Percentiles rank a stretch among this genome's conserved stretches.
Evolutionary conservation across 176 grass and related monocot genomes (phyloP).

Genomic region (Paspalum vaginatum): DNA sequence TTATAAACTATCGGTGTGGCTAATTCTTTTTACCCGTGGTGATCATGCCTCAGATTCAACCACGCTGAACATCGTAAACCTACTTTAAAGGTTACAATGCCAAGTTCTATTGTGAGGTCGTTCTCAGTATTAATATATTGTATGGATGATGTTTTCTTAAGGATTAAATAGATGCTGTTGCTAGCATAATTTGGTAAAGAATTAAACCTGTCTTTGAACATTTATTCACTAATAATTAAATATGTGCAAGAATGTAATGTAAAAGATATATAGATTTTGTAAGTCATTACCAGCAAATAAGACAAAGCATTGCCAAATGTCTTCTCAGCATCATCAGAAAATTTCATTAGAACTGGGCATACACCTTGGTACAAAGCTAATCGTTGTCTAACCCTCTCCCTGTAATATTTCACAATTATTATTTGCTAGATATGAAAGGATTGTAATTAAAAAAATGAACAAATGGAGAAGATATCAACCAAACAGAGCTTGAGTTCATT

Average conservation of each 20-base stretch:
- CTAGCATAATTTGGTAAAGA: not conserved
- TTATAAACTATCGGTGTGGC: not conserved
- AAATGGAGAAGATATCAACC: not conserved
- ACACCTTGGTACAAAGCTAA: conserved; percentile 95
- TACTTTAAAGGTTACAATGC: conserved; percentile 2
- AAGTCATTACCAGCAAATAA: conserved; percentile 74
- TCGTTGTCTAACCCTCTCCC: conserved; percentile 93
- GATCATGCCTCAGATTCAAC: not conserved
- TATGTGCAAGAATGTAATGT: not conserved
- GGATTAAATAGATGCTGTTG: not conserved
- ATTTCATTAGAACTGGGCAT: conserved; percentile 81
- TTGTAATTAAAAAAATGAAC: conserved; percentile 34
- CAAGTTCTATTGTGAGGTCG: conserved; percentile 24
- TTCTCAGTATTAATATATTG: not conserved
- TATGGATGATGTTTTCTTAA: not conserved
- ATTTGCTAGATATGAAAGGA: conserved; percentile 22
- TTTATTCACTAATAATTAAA: not conserved
- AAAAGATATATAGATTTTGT: conserved; percentile 20
- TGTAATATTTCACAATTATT: conserved; percentile 42
- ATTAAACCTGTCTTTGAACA: not conserved
- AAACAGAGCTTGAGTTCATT: conserved; percentile 6
- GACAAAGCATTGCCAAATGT: conserved; percentile 84
- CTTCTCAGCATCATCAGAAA: conserved; percentile 82
- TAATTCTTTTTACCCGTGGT: not conserved
- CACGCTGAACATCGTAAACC: conserved; percentile 20